Percentiles rank a stretch among this genome's conserved stretches.
phyloP scores from a whole-genome alignment of 441 rosid genomes.

The Raphanus hybrid region DNA sequence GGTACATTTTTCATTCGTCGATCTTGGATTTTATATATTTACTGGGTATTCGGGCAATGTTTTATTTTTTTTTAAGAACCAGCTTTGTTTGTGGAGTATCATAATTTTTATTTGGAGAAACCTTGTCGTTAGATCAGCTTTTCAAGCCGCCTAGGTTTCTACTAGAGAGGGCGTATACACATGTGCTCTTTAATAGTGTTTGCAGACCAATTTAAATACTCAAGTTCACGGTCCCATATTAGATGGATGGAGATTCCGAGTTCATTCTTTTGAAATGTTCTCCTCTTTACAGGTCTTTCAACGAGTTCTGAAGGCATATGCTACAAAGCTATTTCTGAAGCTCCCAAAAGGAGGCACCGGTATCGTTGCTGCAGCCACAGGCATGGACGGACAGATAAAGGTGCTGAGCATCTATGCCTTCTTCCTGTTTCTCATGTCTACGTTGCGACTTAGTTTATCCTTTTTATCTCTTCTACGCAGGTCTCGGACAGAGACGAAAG shows the following conservation, averaged over 20 bases:
- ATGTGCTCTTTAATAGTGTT: slow-evolving; percentile 15
- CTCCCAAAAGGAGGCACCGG: slow-evolving; percentile 98
- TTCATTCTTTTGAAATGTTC: slow-evolving; percentile 21
- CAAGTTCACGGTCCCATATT: slow-evolving; percentile 7
- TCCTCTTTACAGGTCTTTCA: slow-evolving; percentile 78
- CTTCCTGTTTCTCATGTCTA: slow-evolving; percentile 37
- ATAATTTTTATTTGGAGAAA: slow-evolving; percentile 21
- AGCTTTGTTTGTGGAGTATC: slow-evolving; percentile 6
- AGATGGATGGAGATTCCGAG: slow-evolving; percentile 13
- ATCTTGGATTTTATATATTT: background rate
- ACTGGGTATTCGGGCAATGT: slow-evolving; percentile 13
- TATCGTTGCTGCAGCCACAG: slow-evolving; percentile 98
- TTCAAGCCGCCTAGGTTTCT: slow-evolving; percentile 13
- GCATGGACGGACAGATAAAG: slow-evolving; percentile 98
- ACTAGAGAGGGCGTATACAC: background rate
- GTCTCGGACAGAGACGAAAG: slow-evolving; percentile 95
- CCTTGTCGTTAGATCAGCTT: slow-evolving; percentile 21
- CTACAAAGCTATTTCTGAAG: slow-evolving; percentile 81
- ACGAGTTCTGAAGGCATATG: slow-evolving; percentile 94
- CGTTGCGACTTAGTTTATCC: slow-evolving; percentile 28
- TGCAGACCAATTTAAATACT: slow-evolving; percentile 5
- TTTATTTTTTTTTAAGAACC: slow-evolving; percentile 16
- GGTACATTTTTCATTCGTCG: slow-evolving; percentile 52
- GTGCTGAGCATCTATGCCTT: slow-evolving; percentile 43
- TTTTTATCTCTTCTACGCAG: slow-evolving; percentile 46